phyloP scores from a whole-genome alignment of 2,329 filamentous ascomycete genomes.

The Colletotrichum sublineola region DNA sequence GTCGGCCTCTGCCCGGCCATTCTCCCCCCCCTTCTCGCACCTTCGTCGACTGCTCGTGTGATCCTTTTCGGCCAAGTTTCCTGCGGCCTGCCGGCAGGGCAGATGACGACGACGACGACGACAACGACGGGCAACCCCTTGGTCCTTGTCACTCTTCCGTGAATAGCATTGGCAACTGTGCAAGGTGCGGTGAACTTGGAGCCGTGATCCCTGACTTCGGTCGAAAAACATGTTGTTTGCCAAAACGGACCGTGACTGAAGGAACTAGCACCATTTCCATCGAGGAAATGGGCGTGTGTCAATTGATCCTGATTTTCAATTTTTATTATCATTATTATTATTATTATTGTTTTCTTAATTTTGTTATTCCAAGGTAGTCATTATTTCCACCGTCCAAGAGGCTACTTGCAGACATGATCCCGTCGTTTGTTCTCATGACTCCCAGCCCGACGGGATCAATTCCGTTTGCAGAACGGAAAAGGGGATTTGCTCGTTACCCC shows the following conservation, averaged over 20 bases:
- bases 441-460: slow-evolving; percentile 7
- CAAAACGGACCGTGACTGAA: slow-evolving; percentile 6
- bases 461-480: slow-evolving; percentile 38
- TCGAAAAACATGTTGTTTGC: slow-evolving; percentile 4
- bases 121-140: not conserved
- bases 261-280: not conserved
- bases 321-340: not conserved
- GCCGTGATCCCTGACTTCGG: slow-evolving; percentile 31
- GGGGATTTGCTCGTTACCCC: slow-evolving; percentile 4
- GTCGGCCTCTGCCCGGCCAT: slow-evolving; percentile 22
- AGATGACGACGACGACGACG: slow-evolving; percentile 18
- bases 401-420: slow-evolving; percentile 32
- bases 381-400: not conserved
- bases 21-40: not conserved
- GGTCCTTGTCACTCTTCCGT: not conserved
- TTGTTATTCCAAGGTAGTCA: not conserved
- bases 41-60: not conserved
- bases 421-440: slow-evolving; percentile 37
- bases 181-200: not conserved
- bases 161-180: not conserved
- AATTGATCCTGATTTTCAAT: not conserved
- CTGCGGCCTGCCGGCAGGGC: slow-evolving; percentile 16
- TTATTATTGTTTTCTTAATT: not conserved
- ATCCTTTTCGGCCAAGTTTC: slow-evolving; percentile 33
- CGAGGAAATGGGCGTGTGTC: not conserved